Evolutionary conservation across 768 basidiomycete species (phyloP), one percentile per base, ranked within the genome.

Genomic region (Leccinellum rugosiceps): DNA sequence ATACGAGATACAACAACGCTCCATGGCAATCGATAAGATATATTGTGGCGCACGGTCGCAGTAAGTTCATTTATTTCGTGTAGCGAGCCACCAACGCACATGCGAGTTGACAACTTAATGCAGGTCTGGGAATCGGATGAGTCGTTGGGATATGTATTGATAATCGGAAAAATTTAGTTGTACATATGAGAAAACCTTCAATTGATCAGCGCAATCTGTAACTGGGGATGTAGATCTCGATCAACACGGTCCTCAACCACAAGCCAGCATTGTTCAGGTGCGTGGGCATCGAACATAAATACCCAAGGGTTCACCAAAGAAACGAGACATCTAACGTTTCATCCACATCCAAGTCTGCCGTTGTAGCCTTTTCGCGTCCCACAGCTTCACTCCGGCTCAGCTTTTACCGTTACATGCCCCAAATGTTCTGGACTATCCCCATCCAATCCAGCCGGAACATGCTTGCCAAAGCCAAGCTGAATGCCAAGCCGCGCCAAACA

Each of bases 401-500:
- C 44, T 52, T 60, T 64, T 4, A 58, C 50, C 23, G 31, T 30
- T 3, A 30, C 21, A 1, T 34, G 53, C 10, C 7, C 53, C 2
- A 11, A 25, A 46, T 45, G 48, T 21, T 46, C 62, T 4, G n/a
- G 19, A 50, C 15, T 23, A 34, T 25, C 2, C 13, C 30, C 26
- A n/a, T 19, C 50, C 8, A 28, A 26, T 55, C 19, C 46, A 5
- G 11, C 38, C 34, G 14, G 1, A 6, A 10, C 6, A 9, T 55
- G 30, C 47, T 32, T 46, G 44, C 67, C 63, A 49, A 67, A 74
- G 57, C 61, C 65, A 53, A 59, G 55, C 32, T 45, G 66, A 9
- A 72, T 63, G 31, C 72, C 73, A 50, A 77, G 50, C 50, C 59
- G 68, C 17, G 74, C 59, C 50, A 76, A 58, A 59, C 67, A 67